Evolutionary conservation across 441 rosid species (phyloP), one percentile per base, ranked within the genome.

Genomic region (Eutrema salsugineum): DNA sequence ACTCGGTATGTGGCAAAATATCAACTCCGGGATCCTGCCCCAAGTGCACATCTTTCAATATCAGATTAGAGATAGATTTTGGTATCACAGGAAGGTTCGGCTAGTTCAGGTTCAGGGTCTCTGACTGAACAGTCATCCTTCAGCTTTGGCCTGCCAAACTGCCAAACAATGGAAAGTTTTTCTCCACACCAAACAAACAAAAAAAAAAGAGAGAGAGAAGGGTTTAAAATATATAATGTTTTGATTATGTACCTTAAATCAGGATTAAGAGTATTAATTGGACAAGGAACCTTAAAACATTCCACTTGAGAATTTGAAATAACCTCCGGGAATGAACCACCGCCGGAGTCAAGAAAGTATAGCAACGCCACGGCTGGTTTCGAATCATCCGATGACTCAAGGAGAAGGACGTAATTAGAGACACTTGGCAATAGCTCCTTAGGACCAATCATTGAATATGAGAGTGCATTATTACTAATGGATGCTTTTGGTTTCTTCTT

Each of bases 1-100:
- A 78, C 89, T 89, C 1, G 97, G 99, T 83, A 92, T 85, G 46
- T 94, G 99, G 97, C 97, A 92, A 79, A 94, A 89, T 55, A 94
- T 75, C 48, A 92, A 56, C 85, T 94, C 97, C n/a, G 93, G 97
- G 50, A 91, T 79, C 60, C 99, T 88, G 72, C 46, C 0, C 0
- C 1, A 44, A 61, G 35, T 24, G 22, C 22, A 61, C 53, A 58
- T 35, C 0, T 65, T 43, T 57, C 1, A 27, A 12, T 57, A 58
- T 24, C 15, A 24, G 3, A 24, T n/a, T 20, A 20, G 22, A 1
- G 22, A 24, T 24, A 24, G 22, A 20, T 20, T 24, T 22, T 86
- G 55, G 71, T 79, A 71, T 50, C 84, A 1, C 82, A 78, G 71
- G 88, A 82, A 38, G 86, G 85, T 62, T 80, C 88, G 40, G 42